phyloP scores from a whole-genome alignment of 2,329 filamentous ascomycete species.

The Cyphellophora attinorum region DNA sequence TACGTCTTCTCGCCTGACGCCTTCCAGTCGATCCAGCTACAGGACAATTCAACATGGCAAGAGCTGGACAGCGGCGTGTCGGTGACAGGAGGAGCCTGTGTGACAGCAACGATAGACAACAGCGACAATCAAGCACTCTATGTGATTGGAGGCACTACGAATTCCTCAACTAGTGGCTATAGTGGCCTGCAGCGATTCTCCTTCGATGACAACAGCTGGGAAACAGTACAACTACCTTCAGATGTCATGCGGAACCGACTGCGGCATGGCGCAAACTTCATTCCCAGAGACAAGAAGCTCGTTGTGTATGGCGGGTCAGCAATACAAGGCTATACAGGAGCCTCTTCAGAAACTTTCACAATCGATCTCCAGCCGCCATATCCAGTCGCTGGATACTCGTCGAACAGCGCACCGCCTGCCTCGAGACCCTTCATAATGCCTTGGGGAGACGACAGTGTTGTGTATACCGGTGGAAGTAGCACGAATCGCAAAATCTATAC shows the following conservation, averaged over 20 bases:
- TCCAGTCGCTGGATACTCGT: slow-evolving; percentile 44
- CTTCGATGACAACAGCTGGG: slow-evolving; percentile 49
- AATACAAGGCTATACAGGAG: slow-evolving; percentile 46
- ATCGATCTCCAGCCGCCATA: slow-evolving; percentile 60
- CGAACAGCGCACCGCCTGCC: slow-evolving; percentile 52
- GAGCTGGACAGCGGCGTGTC: slow-evolving; percentile 54
- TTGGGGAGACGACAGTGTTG: slow-evolving; percentile 62
- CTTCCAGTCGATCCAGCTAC: slow-evolving; percentile 64
- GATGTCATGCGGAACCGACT: slow-evolving; percentile 57
- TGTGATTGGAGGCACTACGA: slow-evolving; percentile 65
- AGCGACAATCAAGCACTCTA: slow-evolving; percentile 59
- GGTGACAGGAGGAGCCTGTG: slow-evolving; percentile 68
- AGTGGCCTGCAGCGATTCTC: slow-evolving; percentile 64
- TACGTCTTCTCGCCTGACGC: slow-evolving; percentile 70
- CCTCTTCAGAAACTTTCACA: slow-evolving; percentile 66
- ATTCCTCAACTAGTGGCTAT: slow-evolving; percentile 46
- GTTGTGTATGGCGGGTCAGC: slow-evolving; percentile 67
- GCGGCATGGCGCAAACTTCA: slow-evolving; percentile 66
- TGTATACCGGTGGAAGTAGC: slow-evolving; percentile 63
- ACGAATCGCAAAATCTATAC: slow-evolving; percentile 61
- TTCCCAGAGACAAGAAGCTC: slow-evolving; percentile 61
- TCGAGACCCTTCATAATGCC: slow-evolving; percentile 61
- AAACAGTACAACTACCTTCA: slow-evolving; percentile 40
- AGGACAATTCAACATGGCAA: slow-evolving; percentile 63
- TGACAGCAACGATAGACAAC: slow-evolving; percentile 55